phyloP scores from a whole-genome alignment of 257 asterid genomes.

The Solanum arcanum region DNA sequence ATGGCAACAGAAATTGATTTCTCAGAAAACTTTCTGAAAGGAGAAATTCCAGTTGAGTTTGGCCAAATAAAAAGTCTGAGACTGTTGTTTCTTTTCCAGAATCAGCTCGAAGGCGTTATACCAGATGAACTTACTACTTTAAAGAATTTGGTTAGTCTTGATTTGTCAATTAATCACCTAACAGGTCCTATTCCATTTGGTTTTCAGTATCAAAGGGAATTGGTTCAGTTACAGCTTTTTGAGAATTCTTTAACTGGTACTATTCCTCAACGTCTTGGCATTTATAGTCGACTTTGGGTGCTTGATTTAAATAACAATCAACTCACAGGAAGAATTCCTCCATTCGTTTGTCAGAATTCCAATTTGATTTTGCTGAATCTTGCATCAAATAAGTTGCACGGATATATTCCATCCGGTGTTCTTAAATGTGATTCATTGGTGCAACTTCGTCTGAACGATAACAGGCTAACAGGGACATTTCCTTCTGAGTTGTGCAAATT shows the following conservation, averaged over 20 bases:
- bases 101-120: constrained; percentile 62
- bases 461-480: constrained; percentile 50
- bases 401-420: constrained; percentile 53
- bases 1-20: constrained; percentile 53
- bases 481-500: constrained; percentile 66
- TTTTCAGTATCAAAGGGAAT: constrained; percentile 46
- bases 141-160: constrained; percentile 57
- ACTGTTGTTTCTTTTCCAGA: constrained; percentile 59
- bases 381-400: constrained; percentile 50
- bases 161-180: constrained; percentile 62
- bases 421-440: constrained; percentile 51
- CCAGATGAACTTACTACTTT: constrained; percentile 58
- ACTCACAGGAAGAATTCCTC: constrained; percentile 69
- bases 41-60: constrained; percentile 67
- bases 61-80: constrained; percentile 31
- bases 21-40: constrained; percentile 63
- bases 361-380: constrained; percentile 68
- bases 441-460: constrained; percentile 58
- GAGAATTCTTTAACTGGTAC: constrained; percentile 53
- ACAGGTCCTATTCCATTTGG: constrained; percentile 84
- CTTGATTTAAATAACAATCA: constrained; percentile 64
- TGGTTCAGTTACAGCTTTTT: constrained; percentile 66
- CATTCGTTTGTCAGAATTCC: constrained; percentile 41
- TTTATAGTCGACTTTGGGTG: constrained; percentile 65
- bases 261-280: constrained; percentile 72